phyloP scores from a whole-genome alignment of 1,284 basidiomycete genomes.

The Apiotrichum porosum region DNA sequence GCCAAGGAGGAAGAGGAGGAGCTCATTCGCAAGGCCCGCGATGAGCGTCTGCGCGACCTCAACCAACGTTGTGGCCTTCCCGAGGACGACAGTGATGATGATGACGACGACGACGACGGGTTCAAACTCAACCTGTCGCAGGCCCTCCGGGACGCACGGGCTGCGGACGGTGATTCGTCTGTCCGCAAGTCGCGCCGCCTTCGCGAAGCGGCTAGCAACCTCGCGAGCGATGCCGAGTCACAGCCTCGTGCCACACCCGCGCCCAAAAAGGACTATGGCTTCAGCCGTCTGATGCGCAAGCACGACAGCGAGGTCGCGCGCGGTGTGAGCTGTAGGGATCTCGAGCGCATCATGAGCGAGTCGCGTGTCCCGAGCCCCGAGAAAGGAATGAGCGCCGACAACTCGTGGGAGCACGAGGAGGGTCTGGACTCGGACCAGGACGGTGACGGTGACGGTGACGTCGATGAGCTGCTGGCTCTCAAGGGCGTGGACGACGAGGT shows the following conservation, averaged over 20 bases:
- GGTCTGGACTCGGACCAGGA: not conserved
- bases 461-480: too few relatives aligned
- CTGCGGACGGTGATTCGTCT: too few relatives aligned
- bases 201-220: too few relatives aligned
- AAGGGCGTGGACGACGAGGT: not conserved
- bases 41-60: not conserved
- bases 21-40: not conserved
- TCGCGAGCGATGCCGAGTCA: too few relatives aligned
- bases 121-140: not conserved
- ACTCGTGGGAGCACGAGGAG: not conserved
- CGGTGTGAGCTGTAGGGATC: too few relatives aligned
- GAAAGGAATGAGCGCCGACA: not conserved
- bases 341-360: too few relatives aligned
- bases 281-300: too few relatives aligned
- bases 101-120: slow-evolving; percentile 2
- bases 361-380: not conserved
- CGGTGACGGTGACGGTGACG: too few relatives aligned
- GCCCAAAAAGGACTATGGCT: too few relatives aligned
- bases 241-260: too few relatives aligned
- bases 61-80: not conserved
- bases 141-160: not conserved
- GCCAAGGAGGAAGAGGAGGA: not conserved
- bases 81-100: not conserved
- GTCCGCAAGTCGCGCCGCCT: too few relatives aligned
- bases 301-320: too few relatives aligned